Base-by-base conservation (phyloP, 2,329 filamentous ascomycete genomes). In the Ophiocordyceps camponoti-leonardi region DNA sequence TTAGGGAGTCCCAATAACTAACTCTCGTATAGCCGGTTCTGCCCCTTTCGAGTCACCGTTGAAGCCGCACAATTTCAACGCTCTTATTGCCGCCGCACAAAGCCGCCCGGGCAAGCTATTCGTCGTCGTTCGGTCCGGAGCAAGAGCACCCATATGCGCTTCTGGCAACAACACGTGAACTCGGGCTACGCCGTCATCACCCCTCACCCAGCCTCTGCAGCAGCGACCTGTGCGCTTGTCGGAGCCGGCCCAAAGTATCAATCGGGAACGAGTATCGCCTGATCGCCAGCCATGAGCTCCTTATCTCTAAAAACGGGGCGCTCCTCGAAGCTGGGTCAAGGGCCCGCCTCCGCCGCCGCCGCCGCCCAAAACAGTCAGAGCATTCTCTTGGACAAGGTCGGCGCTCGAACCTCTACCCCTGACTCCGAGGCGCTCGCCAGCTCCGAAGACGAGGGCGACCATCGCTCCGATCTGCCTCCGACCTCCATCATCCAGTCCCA, bases 341-440 rank as follows among this genome's bases (percentile, higher is more conserved):
- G 64, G 47, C 54, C 69, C 52, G 53, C n/a, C n/a, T n/a, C 64
- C 49, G 61, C 68, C 50, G 61, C 69, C 52, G 53, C 64, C 49
- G 61, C 68, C 50, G 61, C 72, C 45, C 67, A 75, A 20, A 77
- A 64, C 53, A 81, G 70, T 54, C 77, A 82, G 48, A 77, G 77
- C 37, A 67, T 81, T 37, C 66, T 85, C 43, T 70, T 86, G 31
- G 85, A 90, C 44, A 92, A 87, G 60, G 71, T 82, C 44, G 83
- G 84, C 55, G 73, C 80, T 46, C 78, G 88, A 54, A 83, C 84
- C 45, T 87, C 86, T 8, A 95, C 90, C 1, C 90, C 90, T 20
- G 92, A 96, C 59, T 95, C 88, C 4, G 90, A 96, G 60, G 90
- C 86, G 44, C 68, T 96, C 48, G 87, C 83, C 45, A 96, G 90